A percentile compares a stretch with the other conserved stretches of the same genome.
Conservation (phyloP, 2,329 filamentous ascomycete species). For the Cladosporium sp. region DNA sequence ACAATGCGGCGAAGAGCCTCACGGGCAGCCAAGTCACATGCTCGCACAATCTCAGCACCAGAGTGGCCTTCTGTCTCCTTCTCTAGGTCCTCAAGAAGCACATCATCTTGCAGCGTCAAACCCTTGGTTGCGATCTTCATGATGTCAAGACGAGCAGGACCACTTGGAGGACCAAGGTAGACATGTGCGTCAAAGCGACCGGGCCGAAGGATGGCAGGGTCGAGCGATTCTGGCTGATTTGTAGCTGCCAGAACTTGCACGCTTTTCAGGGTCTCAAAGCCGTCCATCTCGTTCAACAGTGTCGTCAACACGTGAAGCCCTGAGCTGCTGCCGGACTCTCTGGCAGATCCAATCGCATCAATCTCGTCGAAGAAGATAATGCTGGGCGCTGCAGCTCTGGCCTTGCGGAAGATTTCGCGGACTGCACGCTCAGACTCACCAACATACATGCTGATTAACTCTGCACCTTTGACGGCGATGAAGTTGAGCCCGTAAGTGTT, state of each 20-base stretch:
- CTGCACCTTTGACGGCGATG: conserved; percentile 87
- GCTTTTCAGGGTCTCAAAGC: conserved; percentile 77
- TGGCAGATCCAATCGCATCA: conserved; percentile 69
- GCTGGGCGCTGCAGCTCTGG: conserved; percentile 77
- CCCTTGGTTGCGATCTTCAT: conserved; percentile 63
- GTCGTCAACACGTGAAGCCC: conserved; percentile 84
- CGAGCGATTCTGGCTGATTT: conserved; percentile 81
- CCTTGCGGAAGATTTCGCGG: conserved; percentile 79
- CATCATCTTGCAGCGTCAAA: conserved; percentile 55
- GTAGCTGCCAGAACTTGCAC: conserved; percentile 88
- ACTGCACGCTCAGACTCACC: conserved; percentile 87
- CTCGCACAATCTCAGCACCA: conserved; percentile 72
- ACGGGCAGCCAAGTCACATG: conserved; percentile 42
- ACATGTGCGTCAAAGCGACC: conserved; percentile 81
- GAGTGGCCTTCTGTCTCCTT: conserved; percentile 69
- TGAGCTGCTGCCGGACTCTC: conserved; percentile 41
- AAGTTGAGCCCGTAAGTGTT: conserved; percentile 91
- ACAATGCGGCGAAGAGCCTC: conserved; percentile 38
- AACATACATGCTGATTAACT: conserved; percentile 94
- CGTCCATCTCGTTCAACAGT: conserved; percentile 91
- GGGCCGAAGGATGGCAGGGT: conserved; percentile 78
- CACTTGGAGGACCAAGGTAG: conserved; percentile 78
- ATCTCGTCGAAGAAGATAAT: conserved; percentile 98
- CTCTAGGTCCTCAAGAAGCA: conserved; percentile 64
- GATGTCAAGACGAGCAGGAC: conserved; percentile 70